phyloP scores from a whole-genome alignment of 1,284 basidiomycete species.

The Pascua guehoae region DNA sequence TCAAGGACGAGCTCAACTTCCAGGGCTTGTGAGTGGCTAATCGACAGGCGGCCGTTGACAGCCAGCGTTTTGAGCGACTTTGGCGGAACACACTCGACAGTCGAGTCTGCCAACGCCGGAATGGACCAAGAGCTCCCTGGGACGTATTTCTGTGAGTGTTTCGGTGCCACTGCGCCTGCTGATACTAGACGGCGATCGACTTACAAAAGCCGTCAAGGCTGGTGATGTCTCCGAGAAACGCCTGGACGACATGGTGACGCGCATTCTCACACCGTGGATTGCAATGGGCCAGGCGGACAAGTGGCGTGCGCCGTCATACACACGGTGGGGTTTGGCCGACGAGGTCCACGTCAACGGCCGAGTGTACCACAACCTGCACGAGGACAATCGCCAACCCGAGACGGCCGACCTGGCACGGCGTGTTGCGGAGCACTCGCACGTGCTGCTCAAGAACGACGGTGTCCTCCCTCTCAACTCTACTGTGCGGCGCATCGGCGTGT shows the following conservation, averaged over 20 bases:
- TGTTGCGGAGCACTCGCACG: slow-evolving; percentile 40
- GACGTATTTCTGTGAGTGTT: slow-evolving; percentile 30
- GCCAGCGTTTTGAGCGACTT: slow-evolving; percentile 31
- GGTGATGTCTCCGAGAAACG: slow-evolving; percentile 64
- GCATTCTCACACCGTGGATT: slow-evolving; percentile 62
- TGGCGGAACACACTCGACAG: slow-evolving; percentile 44
- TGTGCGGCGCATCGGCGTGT: slow-evolving; percentile 38
- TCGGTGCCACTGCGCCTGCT: not conserved
- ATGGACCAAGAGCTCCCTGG: slow-evolving; percentile 53
- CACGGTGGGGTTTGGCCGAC: slow-evolving; percentile 45
- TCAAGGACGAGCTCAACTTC: slow-evolving; percentile 67
- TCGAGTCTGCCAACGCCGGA: slow-evolving; percentile 48
- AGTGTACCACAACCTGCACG: slow-evolving; percentile 32
- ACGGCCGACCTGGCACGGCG: slow-evolving; percentile 34
- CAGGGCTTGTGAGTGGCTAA: slow-evolving; percentile 51
- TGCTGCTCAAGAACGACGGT: slow-evolving; percentile 34
- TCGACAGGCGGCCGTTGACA: not conserved
- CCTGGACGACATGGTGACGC: slow-evolving; percentile 50
- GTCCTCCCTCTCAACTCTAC: slow-evolving; percentile 27
- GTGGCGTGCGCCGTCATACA: slow-evolving; percentile 55
- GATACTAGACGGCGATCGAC: slow-evolving; percentile 42
- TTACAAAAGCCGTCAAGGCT: slow-evolving; percentile 65
- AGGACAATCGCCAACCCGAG: slow-evolving; percentile 28
- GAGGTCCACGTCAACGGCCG: slow-evolving; percentile 26
- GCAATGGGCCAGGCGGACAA: slow-evolving; percentile 57